Base-by-base conservation (phyloP, 805 yeast species). In the Saccharomycopsis javanensis region DNA sequence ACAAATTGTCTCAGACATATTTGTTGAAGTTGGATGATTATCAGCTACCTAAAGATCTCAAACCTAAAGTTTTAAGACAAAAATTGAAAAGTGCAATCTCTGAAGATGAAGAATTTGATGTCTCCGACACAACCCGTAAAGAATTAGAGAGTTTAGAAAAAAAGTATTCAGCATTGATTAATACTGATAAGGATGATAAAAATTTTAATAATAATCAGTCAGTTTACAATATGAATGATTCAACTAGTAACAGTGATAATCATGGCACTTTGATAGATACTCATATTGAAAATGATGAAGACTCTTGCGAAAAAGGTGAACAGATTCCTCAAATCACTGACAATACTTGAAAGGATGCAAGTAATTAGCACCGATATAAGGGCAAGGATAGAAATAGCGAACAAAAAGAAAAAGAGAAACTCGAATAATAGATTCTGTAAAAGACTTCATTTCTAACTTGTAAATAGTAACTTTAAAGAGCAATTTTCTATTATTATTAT, bases 1-100 rank as follows among this genome's bases (percentile, higher is more conserved):
- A 66, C 50, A 78, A 81, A 67, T 67, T 84, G 53, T 67, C 69
- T 35, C 75, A 74, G 54, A 69, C 75, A 57, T 57, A 70, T 61
- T 20, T 53, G 23, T 67, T 72, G 55, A 67, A 71, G 64, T 58
- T 77, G 1, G 82, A 79, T 33, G 84, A 79, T 58, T 80, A 77
- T 54, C 72, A 69, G 25, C 75, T 79, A 1, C 79, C 83, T 0
- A 69, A 68, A 18, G 79, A 73, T 20, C 69, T 73, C 54, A 70
- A 71, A 31, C 84, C 86, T 1, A 63, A 68, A 25, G 70, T 78
- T 8, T 67, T 80, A 51, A 20, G 48, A 42, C 48, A 42, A 42
- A 72, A 73, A 31, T 11, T 54, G 5, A 20, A 5, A 33, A 35
- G 28, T 4, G 55, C 37, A 15, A 51, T 31, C 10, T 7, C 45